Evolutionary conservation across 1,284 basidiomycete genomes (phyloP).

Genomic region (Blastosporella zonata): DNA sequence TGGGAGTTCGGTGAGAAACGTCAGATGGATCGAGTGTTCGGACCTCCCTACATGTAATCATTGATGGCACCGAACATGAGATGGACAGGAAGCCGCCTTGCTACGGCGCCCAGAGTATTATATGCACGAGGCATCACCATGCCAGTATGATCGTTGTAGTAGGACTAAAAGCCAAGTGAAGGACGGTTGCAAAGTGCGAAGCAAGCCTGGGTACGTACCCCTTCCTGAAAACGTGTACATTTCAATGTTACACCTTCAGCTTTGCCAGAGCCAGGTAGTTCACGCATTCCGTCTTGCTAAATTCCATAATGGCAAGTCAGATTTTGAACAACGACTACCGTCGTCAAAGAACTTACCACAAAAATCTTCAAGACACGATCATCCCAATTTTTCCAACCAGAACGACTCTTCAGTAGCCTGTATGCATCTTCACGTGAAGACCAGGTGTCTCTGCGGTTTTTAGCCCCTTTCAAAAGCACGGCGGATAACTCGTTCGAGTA

Average conservation of each 20-base stretch:
- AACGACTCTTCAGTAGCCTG: slow-evolving; percentile 32
- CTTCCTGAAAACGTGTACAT: slow-evolving; percentile 45
- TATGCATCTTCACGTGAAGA: slow-evolving; percentile 51
- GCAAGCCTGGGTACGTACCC: slow-evolving; percentile 23
- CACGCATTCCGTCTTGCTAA: slow-evolving; percentile 46
- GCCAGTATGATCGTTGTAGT: slow-evolving; percentile 41
- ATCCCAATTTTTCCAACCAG: slow-evolving; percentile 47
- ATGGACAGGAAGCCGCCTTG: slow-evolving; percentile 42
- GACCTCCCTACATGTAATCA: slow-evolving; percentile 41
- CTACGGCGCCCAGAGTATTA: slow-evolving; percentile 33
- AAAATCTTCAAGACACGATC: slow-evolving; percentile 41
- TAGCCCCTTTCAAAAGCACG: too few species aligned
- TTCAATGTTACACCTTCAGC: slow-evolving; percentile 51
- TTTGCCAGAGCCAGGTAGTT: slow-evolving; percentile 42
- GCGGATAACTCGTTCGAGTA: too few species aligned
- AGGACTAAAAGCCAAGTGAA: slow-evolving; percentile 36
- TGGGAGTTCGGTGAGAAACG: too few species aligned
- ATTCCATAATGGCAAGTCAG: background rate
- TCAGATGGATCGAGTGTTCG: too few species aligned
- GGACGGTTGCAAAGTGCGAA: background rate
- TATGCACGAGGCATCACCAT: slow-evolving; percentile 36
- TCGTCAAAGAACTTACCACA: slow-evolving; percentile 43
- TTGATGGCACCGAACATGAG: slow-evolving; percentile 46
- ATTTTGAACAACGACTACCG: too few species aligned
- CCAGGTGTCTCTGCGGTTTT: too few species aligned